Evolutionary conservation across 208 protist species (phyloP).

Genomic region (Trichomonas vaginalis): DNA sequence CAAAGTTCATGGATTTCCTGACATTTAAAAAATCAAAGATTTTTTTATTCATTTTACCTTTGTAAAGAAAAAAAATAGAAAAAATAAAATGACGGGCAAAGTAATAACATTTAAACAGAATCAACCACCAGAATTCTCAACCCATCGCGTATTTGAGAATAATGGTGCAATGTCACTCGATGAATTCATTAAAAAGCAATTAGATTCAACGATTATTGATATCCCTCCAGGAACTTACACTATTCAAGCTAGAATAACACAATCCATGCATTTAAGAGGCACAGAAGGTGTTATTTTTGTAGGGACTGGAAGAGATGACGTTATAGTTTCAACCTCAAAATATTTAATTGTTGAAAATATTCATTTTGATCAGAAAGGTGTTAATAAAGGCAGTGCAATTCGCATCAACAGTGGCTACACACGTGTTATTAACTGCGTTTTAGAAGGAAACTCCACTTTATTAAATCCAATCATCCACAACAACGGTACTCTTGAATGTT

Average conservation of each 20-base stretch:
- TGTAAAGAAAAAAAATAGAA: no score
- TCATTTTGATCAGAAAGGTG: not conserved
- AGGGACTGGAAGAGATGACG: not conserved
- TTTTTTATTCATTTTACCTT: no score
- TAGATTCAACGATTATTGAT: not conserved
- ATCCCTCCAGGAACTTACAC: not conserved
- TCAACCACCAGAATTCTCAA: not conserved
- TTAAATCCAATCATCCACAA: not conserved
- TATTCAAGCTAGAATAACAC: not conserved
- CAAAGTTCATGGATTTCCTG: no score
- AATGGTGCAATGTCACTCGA: not conserved
- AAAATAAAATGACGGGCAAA: not conserved
- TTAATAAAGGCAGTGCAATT: not conserved
- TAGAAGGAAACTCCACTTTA: not conserved
- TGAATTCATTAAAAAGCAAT: not conserved
- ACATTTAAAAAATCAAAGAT: no score
- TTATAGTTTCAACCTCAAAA: not conserved
- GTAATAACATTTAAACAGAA: not conserved
- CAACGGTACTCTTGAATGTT: not conserved
- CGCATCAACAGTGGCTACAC: not conserved
- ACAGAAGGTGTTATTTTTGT: not conserved
- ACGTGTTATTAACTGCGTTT: not conserved
- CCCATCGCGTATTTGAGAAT: not conserved
- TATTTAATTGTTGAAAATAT: not conserved
- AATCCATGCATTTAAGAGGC: not conserved